Evolutionary conservation across 1,284 basidiomycete species (phyloP).

Genomic region (Rhizoctonia solani): DNA sequence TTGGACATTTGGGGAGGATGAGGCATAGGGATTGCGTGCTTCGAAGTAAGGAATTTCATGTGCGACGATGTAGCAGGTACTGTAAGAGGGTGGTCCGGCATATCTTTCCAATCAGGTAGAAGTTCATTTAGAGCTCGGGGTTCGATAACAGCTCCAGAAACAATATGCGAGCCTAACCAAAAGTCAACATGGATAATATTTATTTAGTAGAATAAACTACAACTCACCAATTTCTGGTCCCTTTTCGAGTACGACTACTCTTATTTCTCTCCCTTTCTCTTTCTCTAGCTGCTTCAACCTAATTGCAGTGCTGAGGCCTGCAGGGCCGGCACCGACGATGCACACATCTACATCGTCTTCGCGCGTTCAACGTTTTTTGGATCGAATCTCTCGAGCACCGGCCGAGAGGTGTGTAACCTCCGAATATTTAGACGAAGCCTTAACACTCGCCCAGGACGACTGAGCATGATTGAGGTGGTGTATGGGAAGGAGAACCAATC

Average conservation of each 20-base stretch:
- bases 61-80: slow-evolving; percentile 78
- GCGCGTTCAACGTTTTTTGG: slow-evolving; percentile 65
- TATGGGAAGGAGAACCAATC: slow-evolving; percentile 10
- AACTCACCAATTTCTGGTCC: slow-evolving; percentile 85
- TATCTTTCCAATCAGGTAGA: slow-evolving; percentile 80
- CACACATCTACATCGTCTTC: slow-evolving; percentile 94
- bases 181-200: slow-evolving; percentile 6
- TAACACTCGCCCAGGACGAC: neutral
- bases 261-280: slow-evolving; percentile 69
- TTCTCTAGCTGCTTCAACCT: slow-evolving; percentile 91
- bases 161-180: slow-evolving; percentile 86
- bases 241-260: slow-evolving; percentile 96
- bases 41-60: slow-evolving; percentile 88
- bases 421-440: neutral
- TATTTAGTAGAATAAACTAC: neutral
- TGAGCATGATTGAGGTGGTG: slow-evolving; percentile 16
- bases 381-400: slow-evolving; percentile 47
- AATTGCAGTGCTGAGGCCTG: slow-evolving; percentile 95
- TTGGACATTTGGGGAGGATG: slow-evolving; percentile 98
- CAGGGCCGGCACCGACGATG: slow-evolving; percentile 95
- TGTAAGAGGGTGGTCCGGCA: slow-evolving; percentile 64
- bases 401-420: neutral
- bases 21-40: slow-evolving; percentile 79
- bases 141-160: slow-evolving; percentile 96
- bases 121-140: slow-evolving; percentile 91